Evolutionary conservation across 805 yeast genomes (phyloP), one percentile per base, ranked within the genome.

Genomic region (Sungouiozyma intestinalis): DNA sequence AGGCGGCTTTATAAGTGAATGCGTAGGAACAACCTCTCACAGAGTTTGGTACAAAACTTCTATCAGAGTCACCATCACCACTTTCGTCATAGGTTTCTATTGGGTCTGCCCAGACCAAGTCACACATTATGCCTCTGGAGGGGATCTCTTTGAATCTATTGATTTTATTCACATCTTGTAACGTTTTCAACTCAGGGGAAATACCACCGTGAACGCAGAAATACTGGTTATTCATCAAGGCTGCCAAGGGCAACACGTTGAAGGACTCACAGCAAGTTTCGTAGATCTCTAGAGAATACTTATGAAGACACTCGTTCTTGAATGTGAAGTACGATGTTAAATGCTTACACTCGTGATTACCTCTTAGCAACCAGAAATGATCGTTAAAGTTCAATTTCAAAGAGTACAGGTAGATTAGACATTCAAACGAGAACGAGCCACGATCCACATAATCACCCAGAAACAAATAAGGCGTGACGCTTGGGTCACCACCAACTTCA

Each of bases 161-260:
- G 33, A 90, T 66, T 32, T 64, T 68, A 24, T 72, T 70, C 29
- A 90, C 64, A 57, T 87, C 96, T 37, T 77, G 77, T 33, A 85
- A 67, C 2, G 80, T 66, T 42, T 70, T 73, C 48, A 90, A 66
- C 41, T 86, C 92, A 3, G 95, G 96, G 8, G 95, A 85, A 11
- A 90, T 69, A 13, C 97, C 97, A 40, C 97, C 98, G 59, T 90
- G 98, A 40, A 87, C 94, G 63, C 97, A 90, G 58, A 90, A 82
- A 53, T 88, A 90, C 63, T 90, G 97, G 48, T 79, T 79, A 65
- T 87, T 88, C 90, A 90, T 83, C 19, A 90, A 69, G 0, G 97
- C 97, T 1, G 94, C 95, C 50, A 90, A 71, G 4, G 97, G 97
- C 45, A 90, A 66, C 0, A 92, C 78, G 57, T 85, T 85, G 65